Evolutionary conservation across 441 rosid species (phyloP), one percentile per base, ranked within the genome.

Genomic region (Croton laevigatus): DNA sequence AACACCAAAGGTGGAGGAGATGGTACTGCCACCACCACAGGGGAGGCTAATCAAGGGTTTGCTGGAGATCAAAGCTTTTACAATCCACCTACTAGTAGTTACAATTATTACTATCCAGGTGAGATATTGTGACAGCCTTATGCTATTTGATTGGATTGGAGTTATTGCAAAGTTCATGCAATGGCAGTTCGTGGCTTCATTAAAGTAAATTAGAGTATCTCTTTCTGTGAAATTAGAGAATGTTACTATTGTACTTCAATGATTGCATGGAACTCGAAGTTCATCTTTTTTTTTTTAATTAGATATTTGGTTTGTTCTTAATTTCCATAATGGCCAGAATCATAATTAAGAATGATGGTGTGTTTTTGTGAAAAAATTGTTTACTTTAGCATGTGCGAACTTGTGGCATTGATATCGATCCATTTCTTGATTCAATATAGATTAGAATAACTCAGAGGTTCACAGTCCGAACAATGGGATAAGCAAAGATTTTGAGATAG

Each of bases 91-190:
- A 75, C 81, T 51, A 78, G 72, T 70, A 77, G 73, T 73, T 73
- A 79, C 78, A 80, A 44, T 66, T 86, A 84, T 74, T 75, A 72
- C 68, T 84, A 79, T 73, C 86, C 87, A 78, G 90, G 90, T 86
- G 76, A 71, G 84, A 66, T 70, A 67, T 23, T 66, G 38, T 42
- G 62, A 62, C 65, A 12, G 55, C 66, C 27, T 13, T 64, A 46
- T 53, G 38, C 17, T 8, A 63, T 49, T 3, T 27, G 32, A 27
- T 27, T 27, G 32, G 27, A n/a, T 68, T 13, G 48, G 55, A 32
- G 22, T 44, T 9, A 2, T 17, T 14, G 10, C 57, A 23, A 55
- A 69, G n/a, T 40, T 10, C 5, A 44, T 62, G 27, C 13, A 37
- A 27, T 20, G 49, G 23, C 14, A 62, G 34, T 8, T 8, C 12